These are phyloP conservation scores for Centrapalus pauciflorus DNA, from an alignment of 129 eudicot species.

Conservation along the genomic window DNA sequence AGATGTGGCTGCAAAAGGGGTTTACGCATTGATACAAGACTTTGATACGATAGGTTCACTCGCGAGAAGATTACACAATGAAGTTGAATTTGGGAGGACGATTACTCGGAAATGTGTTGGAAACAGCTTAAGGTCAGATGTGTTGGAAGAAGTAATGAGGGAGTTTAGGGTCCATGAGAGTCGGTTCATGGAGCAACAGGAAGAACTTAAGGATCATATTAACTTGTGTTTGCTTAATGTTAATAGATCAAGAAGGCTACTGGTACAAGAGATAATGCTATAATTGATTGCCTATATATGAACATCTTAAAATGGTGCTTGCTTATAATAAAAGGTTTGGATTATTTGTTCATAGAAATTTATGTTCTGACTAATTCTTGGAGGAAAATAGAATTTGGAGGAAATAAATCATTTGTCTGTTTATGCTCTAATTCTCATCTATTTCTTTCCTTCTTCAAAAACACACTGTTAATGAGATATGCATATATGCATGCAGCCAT, in stretches of 20 bases:
- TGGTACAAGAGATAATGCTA: slow-evolving; percentile 38
- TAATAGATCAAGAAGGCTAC: slow-evolving; percentile 64
- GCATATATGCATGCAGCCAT: too few relatives aligned
- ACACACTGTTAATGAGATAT: too few relatives aligned
- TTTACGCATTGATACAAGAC: slow-evolving; percentile 60
- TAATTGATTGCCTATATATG: too few relatives aligned
- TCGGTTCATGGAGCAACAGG: slow-evolving; percentile 47
- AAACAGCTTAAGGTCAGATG: slow-evolving; percentile 37
- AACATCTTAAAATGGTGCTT: not conserved
- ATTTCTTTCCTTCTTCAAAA: too few relatives aligned
- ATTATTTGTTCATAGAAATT: too few relatives aligned
- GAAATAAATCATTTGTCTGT: too few relatives aligned
- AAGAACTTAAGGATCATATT: slow-evolving; percentile 68
- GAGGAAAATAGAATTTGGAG: too few relatives aligned
- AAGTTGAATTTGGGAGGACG: slow-evolving; percentile 53
- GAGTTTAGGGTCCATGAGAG: slow-evolving; percentile 43
- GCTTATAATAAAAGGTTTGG: not conserved
- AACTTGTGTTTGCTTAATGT: slow-evolving; percentile 69
- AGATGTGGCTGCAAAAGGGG: slow-evolving; percentile 73
- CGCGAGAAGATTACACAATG: slow-evolving; percentile 44
- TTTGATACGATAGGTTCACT: slow-evolving; percentile 69
- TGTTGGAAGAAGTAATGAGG: slow-evolving; percentile 52
- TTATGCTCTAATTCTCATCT: too few relatives aligned
- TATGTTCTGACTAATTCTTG: too few relatives aligned
- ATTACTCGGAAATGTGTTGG: slow-evolving; percentile 53